phyloP scores from a whole-genome alignment of 257 asterid genomes.

The Plantago elongata region DNA sequence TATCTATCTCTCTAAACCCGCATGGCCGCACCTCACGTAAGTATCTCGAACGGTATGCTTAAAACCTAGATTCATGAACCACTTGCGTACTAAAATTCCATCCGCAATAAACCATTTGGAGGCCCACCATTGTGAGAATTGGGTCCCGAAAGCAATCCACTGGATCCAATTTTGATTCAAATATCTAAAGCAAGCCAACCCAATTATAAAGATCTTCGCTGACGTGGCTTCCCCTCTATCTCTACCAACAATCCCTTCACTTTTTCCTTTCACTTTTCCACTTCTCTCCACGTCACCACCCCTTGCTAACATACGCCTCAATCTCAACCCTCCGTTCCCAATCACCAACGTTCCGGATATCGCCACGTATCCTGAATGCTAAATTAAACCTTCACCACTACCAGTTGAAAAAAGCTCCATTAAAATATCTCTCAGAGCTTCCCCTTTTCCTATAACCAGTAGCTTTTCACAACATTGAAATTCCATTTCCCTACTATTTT shows the following conservation, averaged over 20 bases:
- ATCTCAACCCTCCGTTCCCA: conserved; percentile 22
- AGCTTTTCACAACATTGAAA: conserved; percentile 14
- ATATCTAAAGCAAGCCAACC: too few relatives aligned
- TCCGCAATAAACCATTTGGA: neutral
- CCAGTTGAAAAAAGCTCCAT: conserved; percentile 27
- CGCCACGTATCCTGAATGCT: conserved; percentile 10
- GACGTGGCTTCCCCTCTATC: conserved; percentile 52
- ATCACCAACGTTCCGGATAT: conserved; percentile 14
- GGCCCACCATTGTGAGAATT: neutral
- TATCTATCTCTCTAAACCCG: too few relatives aligned
- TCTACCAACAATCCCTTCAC: conserved; percentile 23
- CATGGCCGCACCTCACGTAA: too few relatives aligned
- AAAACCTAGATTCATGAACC: too few relatives aligned
- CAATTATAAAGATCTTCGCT: neutral
- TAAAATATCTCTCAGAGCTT: conserved; percentile 28
- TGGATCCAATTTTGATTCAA: conserved; percentile 9
- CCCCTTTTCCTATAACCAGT: neutral
- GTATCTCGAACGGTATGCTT: too few relatives aligned
- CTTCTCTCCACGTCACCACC: conserved; percentile 28
- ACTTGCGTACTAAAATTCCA: too few relatives aligned
- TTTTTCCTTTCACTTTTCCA: conserved; percentile 13
- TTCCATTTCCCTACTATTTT: conserved; percentile 1
- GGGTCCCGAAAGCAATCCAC: conserved; percentile 1
- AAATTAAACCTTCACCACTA: conserved; percentile 29
- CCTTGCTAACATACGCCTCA: conserved; percentile 22